Evolutionary conservation across 257 asterid species (phyloP).

Genomic region (Fraxinus cuspidata): DNA sequence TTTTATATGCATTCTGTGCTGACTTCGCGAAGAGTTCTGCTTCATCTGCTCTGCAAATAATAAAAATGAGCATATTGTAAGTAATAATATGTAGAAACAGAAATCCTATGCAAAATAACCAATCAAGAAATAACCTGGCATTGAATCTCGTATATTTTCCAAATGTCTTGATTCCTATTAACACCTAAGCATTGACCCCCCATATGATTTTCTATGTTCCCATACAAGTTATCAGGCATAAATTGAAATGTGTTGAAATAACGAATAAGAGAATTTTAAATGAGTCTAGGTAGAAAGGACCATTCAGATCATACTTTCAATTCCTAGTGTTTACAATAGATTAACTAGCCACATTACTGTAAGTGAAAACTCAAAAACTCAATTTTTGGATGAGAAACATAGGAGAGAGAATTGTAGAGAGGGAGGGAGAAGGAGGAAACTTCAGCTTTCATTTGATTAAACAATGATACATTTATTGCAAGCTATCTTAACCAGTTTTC

Average conservation of each 20-base stretch:
- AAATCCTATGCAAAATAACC: neutral
- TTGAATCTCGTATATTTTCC: neutral
- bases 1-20: constrained; percentile 72
- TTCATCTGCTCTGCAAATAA: constrained; percentile 72
- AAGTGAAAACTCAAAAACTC: too few species aligned
- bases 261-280: too few species aligned
- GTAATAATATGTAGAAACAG: constrained; percentile 13
- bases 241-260: too few species aligned
- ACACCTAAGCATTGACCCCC: too few species aligned
- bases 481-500: too few species aligned
- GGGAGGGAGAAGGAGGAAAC: too few species aligned
- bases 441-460: too few species aligned
- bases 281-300: neutral
- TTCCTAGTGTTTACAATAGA: neutral
- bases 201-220: too few species aligned
- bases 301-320: neutral
- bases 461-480: too few species aligned
- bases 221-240: too few species aligned
- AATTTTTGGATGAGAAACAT: neutral
- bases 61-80: neutral
- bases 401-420: too few species aligned
- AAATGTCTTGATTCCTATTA: neutral
- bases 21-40: constrained; percentile 91
- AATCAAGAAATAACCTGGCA: neutral
- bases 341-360: neutral